Base-by-base conservation (phyloP, 768 basidiomycete genomes). In the Termitomyces sp. region DNA sequence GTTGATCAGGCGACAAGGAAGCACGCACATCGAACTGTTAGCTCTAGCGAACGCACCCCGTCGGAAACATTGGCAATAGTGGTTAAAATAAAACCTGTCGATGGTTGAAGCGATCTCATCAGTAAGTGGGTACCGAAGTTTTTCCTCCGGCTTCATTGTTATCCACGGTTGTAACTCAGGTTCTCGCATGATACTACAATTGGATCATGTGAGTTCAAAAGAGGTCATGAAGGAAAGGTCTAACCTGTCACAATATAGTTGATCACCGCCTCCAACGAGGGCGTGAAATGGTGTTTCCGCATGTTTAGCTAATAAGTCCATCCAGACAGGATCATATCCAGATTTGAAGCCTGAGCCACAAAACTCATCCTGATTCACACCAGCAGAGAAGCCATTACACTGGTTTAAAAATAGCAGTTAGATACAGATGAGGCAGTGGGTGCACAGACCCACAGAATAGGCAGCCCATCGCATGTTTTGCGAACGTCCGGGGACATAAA, bases 241-340 rank as follows among this genome's bases (percentile, higher is more conserved):
- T 45, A 64, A 87, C 88, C 78, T 75, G 63, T 94, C 92, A 61
- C 91, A 92, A 65, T 94, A 97, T 18, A 97, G 77, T 69, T 96
- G 94, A 69, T 96, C 94, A 12, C 94, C 94, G 20, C 96, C 96
- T 18, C 96, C 96, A 6, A 97, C 87, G 36, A 98, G 78, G n/a
- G 78, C 84, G 66, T 99, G 96, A 68, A 94, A 94, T 0, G 96
- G 94, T 57, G 76, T 74, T 65, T 84, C 80, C 2, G 81, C 77
- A 64, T 98, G 97, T 65, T 89, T 86, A 44, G 82, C 74, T 26
- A 98, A 80, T n/a, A 99, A 73, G 72, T 99, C 95, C 60, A 85
- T 79, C 96, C 96, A 99, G 12, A 98, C 83, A 7, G 92, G 93
- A 69, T 95, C 94, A 64, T 89, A 92, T 0, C 92, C 93, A 50